Conservation (phyloP, 257 asterid species). For the Solanum peruvianum region DNA sequence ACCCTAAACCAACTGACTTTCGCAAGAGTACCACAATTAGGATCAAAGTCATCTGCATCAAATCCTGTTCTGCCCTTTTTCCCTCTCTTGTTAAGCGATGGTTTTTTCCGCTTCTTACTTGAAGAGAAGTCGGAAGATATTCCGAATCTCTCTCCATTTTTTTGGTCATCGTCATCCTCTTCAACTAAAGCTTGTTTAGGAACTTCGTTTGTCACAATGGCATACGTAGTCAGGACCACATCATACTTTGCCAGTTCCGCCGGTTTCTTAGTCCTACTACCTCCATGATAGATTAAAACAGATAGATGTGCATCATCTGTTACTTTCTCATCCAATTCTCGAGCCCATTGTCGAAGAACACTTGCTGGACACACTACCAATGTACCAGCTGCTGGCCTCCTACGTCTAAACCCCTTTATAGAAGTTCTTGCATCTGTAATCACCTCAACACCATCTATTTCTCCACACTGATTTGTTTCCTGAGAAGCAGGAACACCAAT, state of each 20-base stretch:
- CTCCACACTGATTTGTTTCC: constrained; percentile 25
- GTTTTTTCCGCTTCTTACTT: constrained; percentile 54
- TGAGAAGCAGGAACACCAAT: constrained; percentile 27
- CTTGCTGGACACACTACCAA: constrained; percentile 98
- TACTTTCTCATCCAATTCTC: constrained; percentile 86
- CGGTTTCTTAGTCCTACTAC: constrained; percentile 71
- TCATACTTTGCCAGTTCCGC: constrained; percentile 61
- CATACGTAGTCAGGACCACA: constrained; percentile 84
- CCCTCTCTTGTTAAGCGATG: constrained; percentile 40
- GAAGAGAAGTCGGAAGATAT: constrained; percentile 57
- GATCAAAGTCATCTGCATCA: constrained; percentile 48
- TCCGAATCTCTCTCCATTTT: constrained; percentile 55
- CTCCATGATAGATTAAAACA: constrained; percentile 80
- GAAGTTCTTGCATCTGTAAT: constrained; percentile 43
- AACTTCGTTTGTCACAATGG: constrained; percentile 88
- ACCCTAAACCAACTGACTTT: constrained; percentile 95
- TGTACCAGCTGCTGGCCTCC: constrained; percentile 87
- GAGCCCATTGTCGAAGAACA: constrained; percentile 93
- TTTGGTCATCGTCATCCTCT: constrained; percentile 68
- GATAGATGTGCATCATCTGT: constrained; percentile 34
- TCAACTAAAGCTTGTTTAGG: constrained; percentile 88
- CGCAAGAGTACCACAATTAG: constrained; percentile 67
- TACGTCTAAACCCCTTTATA: constrained; percentile 35
- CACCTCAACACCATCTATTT: constrained; percentile 35
- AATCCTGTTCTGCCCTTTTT: constrained; percentile 57